phyloP scores from a whole-genome alignment of 2,329 filamentous ascomycete genomes.

The Dactylellina haptotyla region DNA sequence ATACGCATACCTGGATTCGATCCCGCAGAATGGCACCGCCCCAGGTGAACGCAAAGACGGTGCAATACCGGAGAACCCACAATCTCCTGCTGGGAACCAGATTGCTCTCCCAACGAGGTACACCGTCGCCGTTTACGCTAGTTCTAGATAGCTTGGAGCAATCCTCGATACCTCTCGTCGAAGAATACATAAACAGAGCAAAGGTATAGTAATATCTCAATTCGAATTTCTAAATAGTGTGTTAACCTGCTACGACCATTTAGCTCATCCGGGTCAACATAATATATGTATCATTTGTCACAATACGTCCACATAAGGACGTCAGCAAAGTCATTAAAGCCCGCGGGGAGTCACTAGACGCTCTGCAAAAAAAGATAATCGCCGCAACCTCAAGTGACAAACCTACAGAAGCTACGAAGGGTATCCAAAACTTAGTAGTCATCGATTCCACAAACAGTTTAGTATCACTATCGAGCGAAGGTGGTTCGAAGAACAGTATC shows the following conservation, averaged over 20 bases:
- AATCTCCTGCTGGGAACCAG: slow-evolving; percentile 85
- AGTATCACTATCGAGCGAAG: slow-evolving; percentile 42
- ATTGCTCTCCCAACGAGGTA: slow-evolving; percentile 79
- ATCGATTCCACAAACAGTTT: slow-evolving; percentile 44
- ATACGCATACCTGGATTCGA: not conserved
- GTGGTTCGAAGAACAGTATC: slow-evolving; percentile 18
- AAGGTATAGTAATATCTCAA: too few relatives aligned
- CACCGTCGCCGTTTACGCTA: slow-evolving; percentile 85
- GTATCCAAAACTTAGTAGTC: slow-evolving; percentile 28
- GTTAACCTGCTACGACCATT: too few relatives aligned
- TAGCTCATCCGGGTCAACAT: slow-evolving; percentile 68
- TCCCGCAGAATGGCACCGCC: slow-evolving; percentile 32
- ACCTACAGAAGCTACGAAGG: slow-evolving; percentile 11
- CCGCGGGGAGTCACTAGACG: slow-evolving; percentile 68
- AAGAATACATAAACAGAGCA: slow-evolving; percentile 79
- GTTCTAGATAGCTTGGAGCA: slow-evolving; percentile 87
- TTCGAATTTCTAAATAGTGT: too few relatives aligned
- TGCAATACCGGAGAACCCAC: slow-evolving; percentile 77
- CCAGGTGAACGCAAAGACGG: slow-evolving; percentile 51
- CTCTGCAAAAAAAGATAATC: slow-evolving; percentile 71
- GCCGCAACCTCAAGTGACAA: slow-evolving; percentile 59
- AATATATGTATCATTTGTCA: slow-evolving; percentile 81
- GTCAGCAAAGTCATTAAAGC: slow-evolving; percentile 76
- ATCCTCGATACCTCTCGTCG: slow-evolving; percentile 74
- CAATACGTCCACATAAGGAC: slow-evolving; percentile 71